Evolutionary conservation across 805 yeast species (phyloP).

Genomic region (Saccharomycopsis microspora): DNA sequence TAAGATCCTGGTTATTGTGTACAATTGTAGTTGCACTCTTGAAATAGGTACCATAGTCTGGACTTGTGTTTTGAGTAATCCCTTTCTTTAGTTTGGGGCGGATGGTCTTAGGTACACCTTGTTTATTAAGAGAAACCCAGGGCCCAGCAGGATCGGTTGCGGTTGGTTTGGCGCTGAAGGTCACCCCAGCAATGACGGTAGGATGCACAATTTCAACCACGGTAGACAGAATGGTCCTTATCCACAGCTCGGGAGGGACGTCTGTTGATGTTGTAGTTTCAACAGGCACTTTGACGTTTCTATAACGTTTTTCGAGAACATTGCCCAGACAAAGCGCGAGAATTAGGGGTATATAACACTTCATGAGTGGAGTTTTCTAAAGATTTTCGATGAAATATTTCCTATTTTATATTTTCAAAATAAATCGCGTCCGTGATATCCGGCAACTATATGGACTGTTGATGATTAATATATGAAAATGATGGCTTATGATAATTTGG

Average conservation of each 20-base stretch:
- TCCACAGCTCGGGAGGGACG: slow-evolving; percentile 52
- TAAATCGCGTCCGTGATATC: too few relatives aligned
- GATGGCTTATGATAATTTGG: too few relatives aligned
- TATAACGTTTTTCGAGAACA: slow-evolving; percentile 6
- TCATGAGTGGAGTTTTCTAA: too few relatives aligned
- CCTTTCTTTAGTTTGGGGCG: slow-evolving; percentile 71
- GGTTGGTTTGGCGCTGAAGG: slow-evolving; percentile 35
- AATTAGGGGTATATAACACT: too few relatives aligned
- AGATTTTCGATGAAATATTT: too few relatives aligned
- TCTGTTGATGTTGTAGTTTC: slow-evolving; percentile 25
- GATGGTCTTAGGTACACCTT: slow-evolving; percentile 73
- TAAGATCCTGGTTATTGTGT: slow-evolving; percentile 47
- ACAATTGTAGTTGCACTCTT: slow-evolving; percentile 52
- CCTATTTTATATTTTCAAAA: too few relatives aligned
- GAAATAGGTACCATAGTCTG: slow-evolving; percentile 69
- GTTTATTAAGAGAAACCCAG: slow-evolving; percentile 70
- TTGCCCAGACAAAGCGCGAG: background rate
- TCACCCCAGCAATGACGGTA: slow-evolving; percentile 45
- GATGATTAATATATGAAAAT: too few relatives aligned
- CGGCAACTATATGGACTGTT: too few relatives aligned
- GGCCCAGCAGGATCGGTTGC: slow-evolving; percentile 50
- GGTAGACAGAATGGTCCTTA: slow-evolving; percentile 52
- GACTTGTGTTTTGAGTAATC: slow-evolving; percentile 48
- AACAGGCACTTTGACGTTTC: slow-evolving; percentile 20
- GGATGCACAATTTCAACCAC: slow-evolving; percentile 61